A percentile compares a stretch with the other conserved stretches of the same genome.
Conservation (phyloP, 441 rosid genomes). For the Croton setiger region DNA sequence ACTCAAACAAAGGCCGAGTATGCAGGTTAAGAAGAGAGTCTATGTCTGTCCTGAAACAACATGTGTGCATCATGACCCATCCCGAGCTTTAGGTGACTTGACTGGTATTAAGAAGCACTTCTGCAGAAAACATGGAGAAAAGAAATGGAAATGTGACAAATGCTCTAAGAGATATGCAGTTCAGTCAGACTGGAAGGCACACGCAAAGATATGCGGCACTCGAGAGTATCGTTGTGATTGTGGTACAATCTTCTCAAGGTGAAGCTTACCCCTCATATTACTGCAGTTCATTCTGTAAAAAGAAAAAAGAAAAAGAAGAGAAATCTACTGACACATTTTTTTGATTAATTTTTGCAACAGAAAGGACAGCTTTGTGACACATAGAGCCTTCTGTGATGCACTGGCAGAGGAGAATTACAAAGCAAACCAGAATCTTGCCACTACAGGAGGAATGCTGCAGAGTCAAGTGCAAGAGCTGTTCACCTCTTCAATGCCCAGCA, state of each 20-base stretch:
- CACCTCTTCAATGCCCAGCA: conserved; percentile 30
- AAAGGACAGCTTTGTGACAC: conserved; percentile 64
- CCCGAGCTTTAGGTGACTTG: conserved; percentile 58
- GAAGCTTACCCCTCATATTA: background rate
- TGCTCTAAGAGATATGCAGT: conserved; percentile 61
- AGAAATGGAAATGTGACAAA: conserved; percentile 69
- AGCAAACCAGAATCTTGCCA: conserved; percentile 31
- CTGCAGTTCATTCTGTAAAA: background rate
- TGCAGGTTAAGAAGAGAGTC: conserved; percentile 49
- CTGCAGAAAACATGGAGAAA: conserved; percentile 63
- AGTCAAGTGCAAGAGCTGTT: conserved; percentile 33
- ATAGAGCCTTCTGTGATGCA: conserved; percentile 62
- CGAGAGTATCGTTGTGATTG: conserved; percentile 63
- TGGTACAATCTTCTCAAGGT: conserved; percentile 63
- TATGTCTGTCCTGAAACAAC: conserved; percentile 56
- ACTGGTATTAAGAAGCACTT: conserved; percentile 64
- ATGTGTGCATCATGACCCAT: conserved; percentile 60
- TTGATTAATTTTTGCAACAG: conserved; percentile 20
- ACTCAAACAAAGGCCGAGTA: conserved; percentile 53
- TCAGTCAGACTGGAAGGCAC: conserved; percentile 72
- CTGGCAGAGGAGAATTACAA: conserved; percentile 48
- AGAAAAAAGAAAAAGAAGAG: no score
- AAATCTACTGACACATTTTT: background rate
- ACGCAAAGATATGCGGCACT: conserved; percentile 56
- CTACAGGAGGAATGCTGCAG: conserved; percentile 27